A percentile compares a stretch with the other conserved stretches of the same genome.
phyloP scores from a whole-genome alignment of 148 eudicot genomes.

The Rhododendron ferrugineum region DNA sequence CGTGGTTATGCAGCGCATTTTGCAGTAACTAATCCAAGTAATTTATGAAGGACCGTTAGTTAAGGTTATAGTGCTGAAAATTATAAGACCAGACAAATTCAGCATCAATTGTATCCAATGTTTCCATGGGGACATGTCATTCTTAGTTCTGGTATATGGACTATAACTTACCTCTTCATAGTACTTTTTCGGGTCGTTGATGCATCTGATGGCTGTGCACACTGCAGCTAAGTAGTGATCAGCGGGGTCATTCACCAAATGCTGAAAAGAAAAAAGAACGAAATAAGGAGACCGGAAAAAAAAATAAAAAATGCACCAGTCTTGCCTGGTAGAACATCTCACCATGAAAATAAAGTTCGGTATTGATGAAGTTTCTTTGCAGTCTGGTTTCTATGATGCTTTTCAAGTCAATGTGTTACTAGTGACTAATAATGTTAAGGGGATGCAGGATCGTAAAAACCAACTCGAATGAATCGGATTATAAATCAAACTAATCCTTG shows the following conservation, averaged over 20 bases:
- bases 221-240: conserved; percentile 41
- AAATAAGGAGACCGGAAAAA: neutral
- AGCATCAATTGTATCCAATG: neutral
- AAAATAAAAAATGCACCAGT: neutral
- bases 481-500: too few species aligned
- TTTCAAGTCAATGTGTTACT: neutral
- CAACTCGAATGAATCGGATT: too few species aligned
- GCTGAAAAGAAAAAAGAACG: conserved; percentile 18
- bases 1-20: conserved; percentile 39
- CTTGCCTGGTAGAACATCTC: neutral
- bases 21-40: conserved; percentile 42
- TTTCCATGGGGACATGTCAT: neutral
- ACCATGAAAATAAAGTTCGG: neutral
- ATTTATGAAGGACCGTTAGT: neutral
- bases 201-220: conserved; percentile 53
- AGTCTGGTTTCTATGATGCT: neutral
- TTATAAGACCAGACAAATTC: neutral
- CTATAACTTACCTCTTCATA: conserved; percentile 43
- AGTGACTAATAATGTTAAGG: neutral
- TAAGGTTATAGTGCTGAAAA: neutral
- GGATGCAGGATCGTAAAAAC: neutral
- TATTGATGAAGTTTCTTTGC: neutral
- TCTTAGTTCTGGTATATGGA: neutral
- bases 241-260: conserved; percentile 29
- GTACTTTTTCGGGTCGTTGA: conserved; percentile 57